Base-by-base conservation (phyloP, 2,329 filamentous ascomycete genomes). In the Fusarium pseudocircinatum region DNA sequence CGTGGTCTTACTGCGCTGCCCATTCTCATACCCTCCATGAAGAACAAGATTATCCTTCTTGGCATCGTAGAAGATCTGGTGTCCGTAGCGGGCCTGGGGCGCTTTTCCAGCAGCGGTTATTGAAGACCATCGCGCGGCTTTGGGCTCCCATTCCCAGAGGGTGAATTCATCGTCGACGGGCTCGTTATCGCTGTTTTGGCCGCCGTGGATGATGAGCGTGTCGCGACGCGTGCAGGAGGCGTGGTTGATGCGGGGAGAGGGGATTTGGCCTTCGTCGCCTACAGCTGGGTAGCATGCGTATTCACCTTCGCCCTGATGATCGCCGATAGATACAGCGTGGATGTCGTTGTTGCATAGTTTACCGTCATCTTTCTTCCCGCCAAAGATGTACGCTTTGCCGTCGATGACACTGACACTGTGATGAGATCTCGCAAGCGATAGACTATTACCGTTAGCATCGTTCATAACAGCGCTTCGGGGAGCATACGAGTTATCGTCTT, bases 281-380 rank as follows among this genome's bases (percentile, higher is more conserved):
- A 74, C 70, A 0, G 73, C 70, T 15, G 73, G 73, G 9, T 76
- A 75, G 16, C 73, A 75, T 1, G 73, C 73, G 15, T 75, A 75
- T 22, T 75, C 73, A 6, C 46, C 32, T 24, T 74, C 32, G 2
- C 60, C 64, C 7, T 30, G 22, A 0, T 60, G 39, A 4, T 65
- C 52, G 7, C 42, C 60, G 0, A 75, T 53, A 1, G 70, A 57
- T 5, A 75, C 32, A 6, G 52, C 73, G 26, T 75, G 73, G 0
- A 75, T 30, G 14, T 75, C 73, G 16, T 74, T 75, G 24, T 63
- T 61, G 28, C 73, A 75, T 0, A 76, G 42, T 6, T 58, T 34
- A 4, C 70, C 70, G 8, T 67, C 68, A 11, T 61, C 43, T 24
- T 36, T 70, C 39, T 75, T 69, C 7, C 73, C 73, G 18, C 73